Evolutionary conservation across 768 basidiomycete genomes (phyloP).

Genomic region (Rhizopogon vulgaris): DNA sequence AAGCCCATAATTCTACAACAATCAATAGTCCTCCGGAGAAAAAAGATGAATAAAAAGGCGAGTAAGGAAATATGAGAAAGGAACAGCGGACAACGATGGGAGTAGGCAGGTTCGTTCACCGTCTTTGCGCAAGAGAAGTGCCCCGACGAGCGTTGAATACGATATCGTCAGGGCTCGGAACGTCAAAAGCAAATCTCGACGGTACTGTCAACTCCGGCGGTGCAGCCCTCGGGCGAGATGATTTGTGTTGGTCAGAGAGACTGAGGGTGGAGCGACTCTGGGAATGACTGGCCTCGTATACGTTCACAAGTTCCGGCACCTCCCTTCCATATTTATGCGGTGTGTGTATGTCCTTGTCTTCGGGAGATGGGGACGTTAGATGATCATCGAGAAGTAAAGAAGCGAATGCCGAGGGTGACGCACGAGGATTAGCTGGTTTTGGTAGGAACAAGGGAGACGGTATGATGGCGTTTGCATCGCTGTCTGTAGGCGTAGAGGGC

Average conservation of each 20-base stretch:
- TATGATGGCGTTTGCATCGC: slow-evolving; percentile 28
- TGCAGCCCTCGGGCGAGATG: slow-evolving; percentile 5
- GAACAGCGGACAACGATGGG: slow-evolving; percentile 6
- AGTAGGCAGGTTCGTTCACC: slow-evolving; percentile 9
- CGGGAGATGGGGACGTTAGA: slow-evolving; percentile 24
- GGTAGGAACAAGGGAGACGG: slow-evolving; percentile 55
- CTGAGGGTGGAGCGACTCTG: slow-evolving; percentile 24
- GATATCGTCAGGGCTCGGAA: slow-evolving; percentile 89
- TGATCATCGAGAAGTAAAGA: slow-evolving; percentile 59
- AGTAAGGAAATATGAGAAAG: slow-evolving; percentile 1
- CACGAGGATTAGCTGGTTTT: slow-evolving; percentile 50
- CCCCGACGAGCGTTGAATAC: slow-evolving; percentile 77
- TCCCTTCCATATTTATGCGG: slow-evolving; percentile 26
- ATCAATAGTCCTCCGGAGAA: slow-evolving; percentile 12
- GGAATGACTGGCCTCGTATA: slow-evolving; percentile 22
- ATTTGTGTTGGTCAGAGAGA: slow-evolving; percentile 8
- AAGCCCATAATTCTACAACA: slow-evolving; percentile 27
- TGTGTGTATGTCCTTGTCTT: slow-evolving; percentile 33
- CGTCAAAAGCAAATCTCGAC: slow-evolving; percentile 62
- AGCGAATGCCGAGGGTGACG: slow-evolving; percentile 74
- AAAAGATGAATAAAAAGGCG: slow-evolving; percentile 1
- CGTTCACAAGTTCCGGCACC: slow-evolving; percentile 21
- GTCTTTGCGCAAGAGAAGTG: slow-evolving; percentile 48
- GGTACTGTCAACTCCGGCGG: slow-evolving; percentile 32
- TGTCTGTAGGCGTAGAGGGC: slow-evolving; percentile 31